These are phyloP conservation scores for Colletotrichum eleusines DNA, from an alignment of 2,329 filamentous ascomycete genomes.

Conservation along the genomic window DNA sequence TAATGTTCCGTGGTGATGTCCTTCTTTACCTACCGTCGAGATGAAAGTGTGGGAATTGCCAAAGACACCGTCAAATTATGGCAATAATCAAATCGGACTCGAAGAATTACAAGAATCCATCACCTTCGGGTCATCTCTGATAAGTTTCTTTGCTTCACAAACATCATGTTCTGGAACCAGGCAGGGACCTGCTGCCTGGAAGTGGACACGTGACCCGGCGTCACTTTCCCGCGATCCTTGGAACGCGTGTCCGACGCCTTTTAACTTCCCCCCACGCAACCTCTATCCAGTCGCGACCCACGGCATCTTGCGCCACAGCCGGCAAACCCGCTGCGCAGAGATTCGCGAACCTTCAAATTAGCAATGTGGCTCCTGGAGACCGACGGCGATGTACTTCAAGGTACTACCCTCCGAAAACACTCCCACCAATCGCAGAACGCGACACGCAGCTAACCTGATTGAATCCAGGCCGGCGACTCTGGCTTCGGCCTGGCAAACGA, in stretches of 20 bases:
- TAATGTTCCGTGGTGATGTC: background rate
- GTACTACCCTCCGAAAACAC: constrained; percentile 47
- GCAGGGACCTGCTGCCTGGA: constrained; percentile 21
- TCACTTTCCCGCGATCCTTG: constrained; percentile 36
- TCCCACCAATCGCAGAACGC: background rate
- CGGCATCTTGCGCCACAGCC: background rate
- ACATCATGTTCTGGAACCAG: background rate
- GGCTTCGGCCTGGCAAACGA: constrained; percentile 86
- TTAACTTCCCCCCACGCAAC: constrained; percentile 33
- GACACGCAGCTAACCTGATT: constrained; percentile 31
- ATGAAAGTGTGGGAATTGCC: no score
- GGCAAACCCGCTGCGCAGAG: constrained; percentile 3
- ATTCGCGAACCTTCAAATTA: background rate
- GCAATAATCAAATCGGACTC: no score
- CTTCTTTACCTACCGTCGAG: background rate
- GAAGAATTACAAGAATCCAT: background rate
- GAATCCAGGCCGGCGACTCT: constrained; percentile 67
- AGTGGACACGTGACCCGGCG: constrained; percentile 44
- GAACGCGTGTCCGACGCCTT: constrained; percentile 32
- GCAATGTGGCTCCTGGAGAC: constrained; percentile 77
- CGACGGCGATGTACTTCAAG: constrained; percentile 64
- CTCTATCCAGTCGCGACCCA: constrained; percentile 18
- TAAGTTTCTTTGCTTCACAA: no score
- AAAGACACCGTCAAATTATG: background rate
- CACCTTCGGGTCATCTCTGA: background rate